phyloP scores from a whole-genome alignment of 352 stramenopile genomes.

The Phytophthora sojae region DNA sequence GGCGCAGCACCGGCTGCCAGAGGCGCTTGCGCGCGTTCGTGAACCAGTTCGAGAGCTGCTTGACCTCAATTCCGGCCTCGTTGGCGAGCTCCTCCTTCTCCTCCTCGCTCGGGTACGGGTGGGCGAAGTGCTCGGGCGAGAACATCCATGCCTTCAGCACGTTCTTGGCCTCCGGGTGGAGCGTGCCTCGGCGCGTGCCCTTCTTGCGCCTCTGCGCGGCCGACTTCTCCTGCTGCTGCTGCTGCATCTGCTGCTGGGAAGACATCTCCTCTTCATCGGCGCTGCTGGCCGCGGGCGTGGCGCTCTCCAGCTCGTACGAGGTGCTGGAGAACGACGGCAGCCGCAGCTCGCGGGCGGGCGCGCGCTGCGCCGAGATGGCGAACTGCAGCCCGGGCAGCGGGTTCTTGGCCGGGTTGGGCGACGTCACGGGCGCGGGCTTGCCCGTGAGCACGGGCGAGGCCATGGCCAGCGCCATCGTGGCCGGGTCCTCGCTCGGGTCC shows the following conservation, averaged over 20 bases:
- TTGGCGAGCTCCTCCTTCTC: constrained; percentile 86
- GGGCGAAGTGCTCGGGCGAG: constrained; percentile 87
- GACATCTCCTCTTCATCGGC: constrained; percentile 29
- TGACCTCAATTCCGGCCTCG: constrained; percentile 87
- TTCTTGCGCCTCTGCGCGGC: constrained; percentile 68
- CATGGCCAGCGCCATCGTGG: constrained; percentile 24
- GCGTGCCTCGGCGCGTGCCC: constrained; percentile 78
- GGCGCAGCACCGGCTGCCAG: constrained; percentile 86
- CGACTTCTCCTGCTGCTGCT: constrained; percentile 19
- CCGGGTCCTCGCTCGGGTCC: constrained; percentile 35
- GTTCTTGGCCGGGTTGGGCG: constrained; percentile 57
- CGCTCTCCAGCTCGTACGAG: constrained; percentile 43
- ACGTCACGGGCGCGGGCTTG: constrained; percentile 43
- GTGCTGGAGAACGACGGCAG: constrained; percentile 61
- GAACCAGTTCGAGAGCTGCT: constrained; percentile 92
- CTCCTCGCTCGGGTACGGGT: constrained; percentile 89
- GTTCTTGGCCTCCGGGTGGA: constrained; percentile 87
- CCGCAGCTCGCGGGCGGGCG: constrained; percentile 48
- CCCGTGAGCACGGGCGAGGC: constrained; percentile 52
- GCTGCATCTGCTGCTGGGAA: constrained; percentile 9
- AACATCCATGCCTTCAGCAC: constrained; percentile 92
- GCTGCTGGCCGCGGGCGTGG: constrained; percentile 30
- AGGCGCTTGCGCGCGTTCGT: constrained; percentile 90
- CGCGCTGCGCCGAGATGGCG: constrained; percentile 62
- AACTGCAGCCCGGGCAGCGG: constrained; percentile 71